Base-by-base conservation (phyloP, 2,329 filamentous ascomycete species). In the Stagonosporopsis rhizophila region DNA sequence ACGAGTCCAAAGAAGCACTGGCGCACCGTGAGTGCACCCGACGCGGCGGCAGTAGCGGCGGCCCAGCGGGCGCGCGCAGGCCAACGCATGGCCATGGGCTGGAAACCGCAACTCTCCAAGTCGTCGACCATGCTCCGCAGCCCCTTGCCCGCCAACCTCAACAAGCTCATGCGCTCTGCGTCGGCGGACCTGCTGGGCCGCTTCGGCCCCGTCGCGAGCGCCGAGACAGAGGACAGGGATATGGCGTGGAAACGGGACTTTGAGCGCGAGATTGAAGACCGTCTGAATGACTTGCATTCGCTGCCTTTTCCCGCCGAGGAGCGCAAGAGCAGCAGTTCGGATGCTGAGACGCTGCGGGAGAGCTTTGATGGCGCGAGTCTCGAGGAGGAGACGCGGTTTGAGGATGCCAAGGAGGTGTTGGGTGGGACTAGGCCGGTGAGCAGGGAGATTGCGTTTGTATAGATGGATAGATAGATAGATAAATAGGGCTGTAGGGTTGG, bases 1-100 rank as follows among this genome's bases (percentile, higher is more conserved):
- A 14, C 19, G 2, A 50, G 30, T 7, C 42, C 22, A 2, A 46
- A 37, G 1, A 62, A 48, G 9, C 64, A 67, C 44, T 45, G 50
- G n/a, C 56, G 64, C 2, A 61, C 44, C 11, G 47, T 58, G 17
- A 67, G 64, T 23, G 59, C 60, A 14, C 62, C 64, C 6, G 48
- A 61, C 44, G 37, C 52, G 0, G 37, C 11, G 17, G 25, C 27
- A 11, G 38, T 5, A 14, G 47, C 4, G 47, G 52, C 8, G 6
- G 58, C 40, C 12, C 44, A 41, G 38, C 23, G 39, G 6, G 32
- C 20, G 2, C 30, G 2, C 1, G 25, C 49, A 1, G 45, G 22
- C 0, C 47, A 44, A n/a, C 45, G 60, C 15, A 64, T 58, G 49
- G 57, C 59, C 1, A 62, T 60, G 44, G 61, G 64, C 0, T 64